phyloP scores from a whole-genome alignment of 2,329 filamentous ascomycete species.

The Alternaria panax region DNA sequence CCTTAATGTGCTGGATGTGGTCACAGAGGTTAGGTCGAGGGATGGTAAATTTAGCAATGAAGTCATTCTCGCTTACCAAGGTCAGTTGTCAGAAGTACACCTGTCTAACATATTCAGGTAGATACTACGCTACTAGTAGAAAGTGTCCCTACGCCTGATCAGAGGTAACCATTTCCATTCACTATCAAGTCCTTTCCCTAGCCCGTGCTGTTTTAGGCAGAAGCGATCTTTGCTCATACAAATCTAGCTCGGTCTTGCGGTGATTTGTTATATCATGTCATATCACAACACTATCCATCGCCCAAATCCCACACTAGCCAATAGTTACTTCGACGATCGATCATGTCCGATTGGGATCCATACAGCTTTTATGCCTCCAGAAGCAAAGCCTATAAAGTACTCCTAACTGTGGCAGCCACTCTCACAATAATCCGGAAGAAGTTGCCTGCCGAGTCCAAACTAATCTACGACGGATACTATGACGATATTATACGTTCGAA shows the following conservation, averaged over 20 bases:
- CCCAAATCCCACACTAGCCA: fast-evolving
- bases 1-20: neutral
- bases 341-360: neutral
- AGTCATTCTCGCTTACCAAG: neutral
- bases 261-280: neutral
- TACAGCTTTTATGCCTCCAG: neutral
- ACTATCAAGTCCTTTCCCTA: neutral
- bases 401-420: neutral
- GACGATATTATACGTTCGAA: neutral
- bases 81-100: neutral
- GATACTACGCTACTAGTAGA: neutral
- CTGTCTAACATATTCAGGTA: neutral
- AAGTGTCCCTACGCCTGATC: neutral
- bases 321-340: neutral
- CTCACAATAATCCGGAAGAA: neutral
- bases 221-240: neutral
- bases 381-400: neutral
- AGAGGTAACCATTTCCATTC: neutral
- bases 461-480: neutral
- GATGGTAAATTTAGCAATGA: neutral
- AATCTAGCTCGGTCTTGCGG: neutral
- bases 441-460: neutral
- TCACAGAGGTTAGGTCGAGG: neutral
- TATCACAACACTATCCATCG: neutral
- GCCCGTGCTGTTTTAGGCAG: neutral